phyloP scores from a whole-genome alignment of 208 protist species.

The Novymonas esmeraldas region DNA sequence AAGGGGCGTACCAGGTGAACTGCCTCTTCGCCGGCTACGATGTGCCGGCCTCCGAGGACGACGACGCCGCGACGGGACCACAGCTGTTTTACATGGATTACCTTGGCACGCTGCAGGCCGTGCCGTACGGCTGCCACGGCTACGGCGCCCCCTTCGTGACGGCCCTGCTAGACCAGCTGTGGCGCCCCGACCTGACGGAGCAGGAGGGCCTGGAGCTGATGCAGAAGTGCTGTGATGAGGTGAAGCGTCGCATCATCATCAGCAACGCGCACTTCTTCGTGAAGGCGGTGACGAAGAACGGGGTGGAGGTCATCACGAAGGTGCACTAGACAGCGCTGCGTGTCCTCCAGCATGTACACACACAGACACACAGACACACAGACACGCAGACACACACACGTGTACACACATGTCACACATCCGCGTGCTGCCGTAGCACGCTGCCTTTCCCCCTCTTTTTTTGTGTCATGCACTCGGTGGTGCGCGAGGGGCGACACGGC shows the following conservation, averaged over 20 bases:
- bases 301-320: constrained; percentile 75
- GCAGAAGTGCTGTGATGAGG: constrained; percentile 93
- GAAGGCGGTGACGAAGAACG: constrained; percentile 91
- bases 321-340: constrained; percentile 48
- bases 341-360: too few species aligned
- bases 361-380: too few species aligned
- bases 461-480: too few species aligned
- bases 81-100: constrained; percentile 96
- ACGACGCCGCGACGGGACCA: constrained; percentile 56
- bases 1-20: constrained; percentile 90
- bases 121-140: constrained; percentile 94
- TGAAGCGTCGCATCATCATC: constrained; percentile 91
- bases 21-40: constrained; percentile 93
- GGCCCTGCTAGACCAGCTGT: constrained; percentile 90
- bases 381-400: too few species aligned
- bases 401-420: too few species aligned
- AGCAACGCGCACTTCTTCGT: constrained; percentile 90
- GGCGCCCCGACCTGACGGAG: constrained; percentile 89
- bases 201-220: constrained; percentile 93
- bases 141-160: constrained; percentile 93
- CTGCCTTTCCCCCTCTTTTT: too few species aligned
- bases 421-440: too few species aligned
- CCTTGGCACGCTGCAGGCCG: constrained; percentile 89
- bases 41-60: constrained; percentile 65
- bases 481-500: too few species aligned